A percentile compares a stretch with the other conserved stretches of the same genome.
Evolutionary conservation across 2,329 filamentous ascomycete species (phyloP).

Genomic region (Colletotrichum somersetense): DNA sequence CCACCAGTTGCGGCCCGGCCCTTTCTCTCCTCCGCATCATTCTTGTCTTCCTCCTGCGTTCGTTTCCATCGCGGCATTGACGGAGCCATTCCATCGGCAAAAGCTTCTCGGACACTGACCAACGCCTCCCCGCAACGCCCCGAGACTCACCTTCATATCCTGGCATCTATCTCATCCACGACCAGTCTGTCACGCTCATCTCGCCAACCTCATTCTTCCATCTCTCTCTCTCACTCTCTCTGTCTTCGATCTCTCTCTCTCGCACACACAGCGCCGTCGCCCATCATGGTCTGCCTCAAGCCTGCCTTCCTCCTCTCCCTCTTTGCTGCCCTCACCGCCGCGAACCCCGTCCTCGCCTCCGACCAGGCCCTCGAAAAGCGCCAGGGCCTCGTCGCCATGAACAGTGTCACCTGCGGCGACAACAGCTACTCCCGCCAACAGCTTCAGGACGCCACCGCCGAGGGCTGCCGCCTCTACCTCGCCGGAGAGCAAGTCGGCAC

Average conservation of each 20-base stretch:
- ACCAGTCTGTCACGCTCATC: background rate
- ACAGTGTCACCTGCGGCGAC: slow-evolving; percentile 32
- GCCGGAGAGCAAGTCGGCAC: slow-evolving; percentile 30
- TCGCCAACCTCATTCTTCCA: background rate
- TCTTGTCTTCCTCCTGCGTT: too few species aligned
- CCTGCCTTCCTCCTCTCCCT: slow-evolving; percentile 23
- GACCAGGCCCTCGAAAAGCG: slow-evolving; percentile 24
- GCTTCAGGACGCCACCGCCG: slow-evolving; percentile 37
- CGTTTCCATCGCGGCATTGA: background rate
- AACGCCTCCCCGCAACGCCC: too few species aligned
- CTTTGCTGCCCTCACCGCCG: slow-evolving; percentile 10
- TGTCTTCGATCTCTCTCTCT: too few species aligned
- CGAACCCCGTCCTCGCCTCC: slow-evolving; percentile 13
- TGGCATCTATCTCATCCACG: background rate
- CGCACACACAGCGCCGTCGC: background rate
- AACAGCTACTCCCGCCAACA: slow-evolving; percentile 34
- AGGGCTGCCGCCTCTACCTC: slow-evolving; percentile 40
- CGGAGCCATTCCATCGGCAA: background rate
- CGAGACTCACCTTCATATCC: background rate
- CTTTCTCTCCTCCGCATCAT: background rate
- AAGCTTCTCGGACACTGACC: background rate
- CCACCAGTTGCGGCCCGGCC: slow-evolving; percentile 19
- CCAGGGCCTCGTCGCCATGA: slow-evolving; percentile 20
- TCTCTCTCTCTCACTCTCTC: too few species aligned
- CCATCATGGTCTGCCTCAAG: slow-evolving; percentile 38